Conservation (phyloP, 2,329 filamentous ascomycete genomes). For the Trichothecium roseum region DNA sequence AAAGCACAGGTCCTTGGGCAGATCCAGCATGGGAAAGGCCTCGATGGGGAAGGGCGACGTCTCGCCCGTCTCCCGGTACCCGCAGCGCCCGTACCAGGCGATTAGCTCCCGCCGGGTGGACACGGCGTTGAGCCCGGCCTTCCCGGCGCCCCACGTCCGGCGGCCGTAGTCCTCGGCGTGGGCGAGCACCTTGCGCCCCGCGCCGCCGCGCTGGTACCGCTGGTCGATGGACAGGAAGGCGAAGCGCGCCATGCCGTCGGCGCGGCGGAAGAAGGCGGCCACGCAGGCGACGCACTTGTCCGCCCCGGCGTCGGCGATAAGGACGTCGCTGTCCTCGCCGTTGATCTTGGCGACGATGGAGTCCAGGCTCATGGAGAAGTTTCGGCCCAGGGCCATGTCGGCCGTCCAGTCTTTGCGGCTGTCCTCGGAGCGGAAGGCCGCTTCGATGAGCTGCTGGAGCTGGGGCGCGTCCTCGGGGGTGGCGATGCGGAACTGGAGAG, state of each 20-base stretch:
- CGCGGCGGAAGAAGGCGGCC: conserved; percentile 9
- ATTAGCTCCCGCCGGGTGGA: conserved; percentile 7
- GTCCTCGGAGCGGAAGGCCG: conserved; percentile 28
- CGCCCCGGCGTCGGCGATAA: conserved; percentile 15
- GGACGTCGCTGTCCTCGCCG: conserved; percentile 14
- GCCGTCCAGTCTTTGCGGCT: conserved; percentile 23
- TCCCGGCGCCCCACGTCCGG: neutral
- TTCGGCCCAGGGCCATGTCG: conserved; percentile 48
- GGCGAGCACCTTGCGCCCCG: neutral
- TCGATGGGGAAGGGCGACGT: conserved; percentile 19
- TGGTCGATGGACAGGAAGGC: conserved; percentile 16
- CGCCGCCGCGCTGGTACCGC: neutral
- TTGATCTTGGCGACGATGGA: conserved; percentile 45
- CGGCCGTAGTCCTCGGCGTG: neutral
- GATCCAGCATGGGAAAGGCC: conserved; percentile 2
- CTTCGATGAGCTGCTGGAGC: conserved; percentile 25
- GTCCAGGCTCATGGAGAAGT: conserved; percentile 59
- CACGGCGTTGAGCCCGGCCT: neutral
- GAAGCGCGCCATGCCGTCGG: conserved; percentile 11
- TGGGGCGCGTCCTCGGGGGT: conserved; percentile 21
- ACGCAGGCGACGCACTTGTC: conserved; percentile 13
- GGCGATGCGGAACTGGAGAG: conserved; percentile 29
- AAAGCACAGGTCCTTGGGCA: conserved; percentile 22
- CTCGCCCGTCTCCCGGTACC: conserved; percentile 17
- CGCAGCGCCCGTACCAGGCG: neutral